Base-by-base conservation (phyloP, 371 early-diverging fungal species). In the Mortierella sp. region DNA sequence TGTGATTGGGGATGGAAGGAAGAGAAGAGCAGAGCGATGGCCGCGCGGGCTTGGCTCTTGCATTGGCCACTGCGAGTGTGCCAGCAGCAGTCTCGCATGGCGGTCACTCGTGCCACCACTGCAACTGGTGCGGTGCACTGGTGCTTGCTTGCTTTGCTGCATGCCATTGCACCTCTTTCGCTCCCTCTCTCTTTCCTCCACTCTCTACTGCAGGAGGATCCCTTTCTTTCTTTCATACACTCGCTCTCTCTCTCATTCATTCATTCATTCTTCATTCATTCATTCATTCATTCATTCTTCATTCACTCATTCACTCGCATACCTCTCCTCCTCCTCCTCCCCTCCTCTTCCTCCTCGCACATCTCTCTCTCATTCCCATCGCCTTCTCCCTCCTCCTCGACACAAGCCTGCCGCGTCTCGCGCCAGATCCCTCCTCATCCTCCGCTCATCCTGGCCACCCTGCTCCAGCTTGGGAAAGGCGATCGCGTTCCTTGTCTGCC, bases 141-240 rank as follows among this genome's bases (percentile, higher is more conserved):
- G n/a, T n/a, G n/a, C n/a, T n/a, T n/a, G n/a, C n/a, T n/a, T n/a
- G n/a, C 34, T 28, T 40, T 51, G 24, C 39, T 31, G 7, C 49
- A 48, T 58, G 27, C 45, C 22, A n/a, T 29, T 24, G 6, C 27
- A 5, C 16, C 34, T 54, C 19, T 34, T 1, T 21, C n/a, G 17
- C 59, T 45, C 39, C 31, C 54, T 21, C 47, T 25, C 65, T 37
- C 53, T 37, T 29, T 45, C 41, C 46, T 39, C 27, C 43, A 19
- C 14, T 54, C 22, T 37, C 41, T 46, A 6, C 16, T 22, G 14
- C 17, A n/a, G n/a, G n/a, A n/a, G n/a, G n/a, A n/a, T n/a, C n/a
- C n/a, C n/a, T n/a, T n/a, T n/a, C n/a, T n/a, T n/a, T n/a, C n/a
- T n/a, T n/a, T n/a, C n/a, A n/a, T n/a, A n/a, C n/a, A n/a, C n/a